Base-by-base conservation (phyloP, 1,284 basidiomycete species). In the Cryptococcus floricola region DNA sequence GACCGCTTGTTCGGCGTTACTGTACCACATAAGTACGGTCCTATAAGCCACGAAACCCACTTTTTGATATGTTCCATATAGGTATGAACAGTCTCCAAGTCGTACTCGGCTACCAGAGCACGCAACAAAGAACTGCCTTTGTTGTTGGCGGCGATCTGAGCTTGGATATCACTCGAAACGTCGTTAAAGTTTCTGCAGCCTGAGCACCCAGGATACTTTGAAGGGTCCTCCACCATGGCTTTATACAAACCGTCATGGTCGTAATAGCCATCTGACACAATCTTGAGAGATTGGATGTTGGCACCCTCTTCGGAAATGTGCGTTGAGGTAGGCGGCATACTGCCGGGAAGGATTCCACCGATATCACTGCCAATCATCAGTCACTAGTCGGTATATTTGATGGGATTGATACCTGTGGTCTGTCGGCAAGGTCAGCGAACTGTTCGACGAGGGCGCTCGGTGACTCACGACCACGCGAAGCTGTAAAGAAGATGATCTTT, bases 241-340 rank as follows among this genome's bases (percentile, higher is more conserved):
- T 87, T 84, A 39, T 87, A 74, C 16, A 98, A 78, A 0, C 85
- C 87, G 41, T 87, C 81, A 52, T 81, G 80, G 70, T 97, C 85
- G 71, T 91, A 97, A 4, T 86, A 76, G 6, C 94, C 93, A 18
- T 83, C 82, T 46, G 84, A 80, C 14, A 98, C 94, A 60, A 98
- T 87, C 78, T 96, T 97, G 83, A 98, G 92, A 67, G 88, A 89
- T 60, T 86, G 83, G 57, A 97, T 91, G 56, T 65, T 58, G 0
- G 94, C 94, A 13, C 94, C 94, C 77, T 98, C 95, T 71, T 98
- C 89, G 62, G 87, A 92, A 49, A 98, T 86, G 57, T 82, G 90
- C 56, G 88, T 89, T 27, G 87, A 90, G 0, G 88, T 93, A 0
- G 94, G 91, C 0, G 94, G 94, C 94, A 98, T 98, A 16, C 89